Evolutionary conservation across 2,329 filamentous ascomycete species (phyloP).

Genomic region (Blastomyces emzantsi): DNA sequence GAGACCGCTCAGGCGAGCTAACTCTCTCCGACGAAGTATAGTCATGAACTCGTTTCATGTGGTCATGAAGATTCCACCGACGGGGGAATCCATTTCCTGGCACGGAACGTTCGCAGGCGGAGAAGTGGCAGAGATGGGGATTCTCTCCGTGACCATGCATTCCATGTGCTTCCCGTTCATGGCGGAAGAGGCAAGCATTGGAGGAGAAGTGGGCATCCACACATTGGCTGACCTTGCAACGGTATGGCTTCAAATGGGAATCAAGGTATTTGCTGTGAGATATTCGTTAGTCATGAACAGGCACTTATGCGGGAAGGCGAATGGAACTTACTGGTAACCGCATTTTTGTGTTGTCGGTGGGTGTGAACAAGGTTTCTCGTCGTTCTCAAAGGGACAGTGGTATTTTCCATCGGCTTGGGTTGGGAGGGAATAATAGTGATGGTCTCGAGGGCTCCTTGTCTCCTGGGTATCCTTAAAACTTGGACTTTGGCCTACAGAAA

Average conservation of each 20-base stretch:
- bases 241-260: conserved; percentile 92
- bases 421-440: conserved; percentile 35
- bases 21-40: conserved; percentile 40
- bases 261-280: conserved; percentile 80
- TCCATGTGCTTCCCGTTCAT: conserved; percentile 91
- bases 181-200: conserved; percentile 85
- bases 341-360: conserved; percentile 94
- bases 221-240: conserved; percentile 79
- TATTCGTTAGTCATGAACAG: conserved; percentile 18
- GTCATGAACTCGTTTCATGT: conserved; percentile 90
- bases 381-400: conserved; percentile 76
- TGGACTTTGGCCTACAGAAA: conserved; percentile 27
- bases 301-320: conserved; percentile 6
- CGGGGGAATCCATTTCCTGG: conserved; percentile 84
- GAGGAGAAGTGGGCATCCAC: conserved; percentile 86
- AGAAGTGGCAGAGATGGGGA: conserved; percentile 80
- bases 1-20: conserved; percentile 35
- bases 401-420: conserved; percentile 64
- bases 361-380: conserved; percentile 68
- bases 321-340: conserved; percentile 81
- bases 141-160: conserved; percentile 93
- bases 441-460: conserved; percentile 34
- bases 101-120: conserved; percentile 75
- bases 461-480: conserved; percentile 33
- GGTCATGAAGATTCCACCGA: conserved; percentile 91